Evolutionary conservation across 495 filamentous ascomycete species (phyloP), one percentile per base, ranked within the genome.

Genomic region (Delitschia confertaspora): DNA sequence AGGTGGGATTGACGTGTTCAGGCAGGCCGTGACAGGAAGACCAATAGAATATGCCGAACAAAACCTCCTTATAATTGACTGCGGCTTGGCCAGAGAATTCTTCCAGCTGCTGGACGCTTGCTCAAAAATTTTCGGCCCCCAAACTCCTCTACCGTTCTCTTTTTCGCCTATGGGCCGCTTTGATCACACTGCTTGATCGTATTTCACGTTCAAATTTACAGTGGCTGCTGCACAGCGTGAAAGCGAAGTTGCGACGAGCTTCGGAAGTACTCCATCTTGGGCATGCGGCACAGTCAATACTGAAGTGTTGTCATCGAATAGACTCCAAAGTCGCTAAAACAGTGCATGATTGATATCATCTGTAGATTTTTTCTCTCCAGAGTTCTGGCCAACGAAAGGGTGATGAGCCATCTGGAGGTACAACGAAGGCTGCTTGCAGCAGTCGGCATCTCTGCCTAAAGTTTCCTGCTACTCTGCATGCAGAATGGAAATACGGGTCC

Each of bases 1-100:
- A 19, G 7, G 45, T 37, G 35, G 43, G 42, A 34, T 51, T 56
- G 53, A 56, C 53, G 53, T 56, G 53, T 51, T 48, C 42, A 43
- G 42, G 31, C 45, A 55, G 52, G 41, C 40, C 25, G 32, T 41
- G 33, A 34, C 23, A 33, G 33, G 42, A 37, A 55, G 43, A 29
- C 42, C 52, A 50, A 56, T 51, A 47, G 47, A 48, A 45, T 51
- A 38, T 47, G 38, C 36, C 38, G 38, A 56, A n/a, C 53, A 33
- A 47, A 56, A 56, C 38, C 53, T 27, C 30, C 38, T 21, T 56
- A 55, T 33, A 41, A 47, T 19, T 41, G 26, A n/a, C 48, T 46
- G 49, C 49, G 47, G 25, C 49, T 47, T 36, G 25, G 23, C 42
- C 37, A 38, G 29, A 36, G 36, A 21, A n/a, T 11, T 53, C 43